phyloP scores from a whole-genome alignment of 1,284 basidiomycete species.

The Erythrobasidium hasegawianum region DNA sequence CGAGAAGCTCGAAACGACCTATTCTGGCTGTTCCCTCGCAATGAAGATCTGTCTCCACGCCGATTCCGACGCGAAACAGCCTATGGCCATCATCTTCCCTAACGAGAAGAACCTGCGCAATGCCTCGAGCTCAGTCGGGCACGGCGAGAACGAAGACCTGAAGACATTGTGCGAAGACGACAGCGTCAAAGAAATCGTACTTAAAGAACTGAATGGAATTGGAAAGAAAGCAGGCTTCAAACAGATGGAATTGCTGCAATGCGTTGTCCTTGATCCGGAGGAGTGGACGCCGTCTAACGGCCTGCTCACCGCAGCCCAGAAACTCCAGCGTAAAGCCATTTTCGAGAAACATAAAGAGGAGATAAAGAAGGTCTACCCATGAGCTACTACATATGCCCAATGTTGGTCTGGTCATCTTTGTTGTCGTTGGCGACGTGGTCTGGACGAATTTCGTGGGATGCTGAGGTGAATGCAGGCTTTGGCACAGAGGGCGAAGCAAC shows the following conservation, averaged over 20 bases:
- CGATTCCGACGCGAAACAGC: constrained; percentile 73
- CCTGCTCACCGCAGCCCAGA: constrained; percentile 84
- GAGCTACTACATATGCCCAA: neutral
- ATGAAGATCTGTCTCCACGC: constrained; percentile 57
- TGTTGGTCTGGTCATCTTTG: too few relatives aligned
- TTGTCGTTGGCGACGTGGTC: too few relatives aligned
- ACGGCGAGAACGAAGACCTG: constrained; percentile 52
- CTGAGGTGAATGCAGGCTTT: too few relatives aligned
- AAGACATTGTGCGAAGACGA: constrained; percentile 61
- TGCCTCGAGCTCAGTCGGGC: constrained; percentile 49
- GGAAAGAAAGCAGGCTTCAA: constrained; percentile 88
- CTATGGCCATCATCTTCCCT: constrained; percentile 59
- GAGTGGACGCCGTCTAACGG: constrained; percentile 91
- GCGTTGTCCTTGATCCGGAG: constrained; percentile 71
- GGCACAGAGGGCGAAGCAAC: too few relatives aligned
- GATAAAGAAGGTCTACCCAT: constrained; percentile 54
- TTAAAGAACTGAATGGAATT: constrained; percentile 72
- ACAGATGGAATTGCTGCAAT: constrained; percentile 72
- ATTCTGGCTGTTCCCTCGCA: constrained; percentile 69
- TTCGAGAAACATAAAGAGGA: constrained; percentile 63
- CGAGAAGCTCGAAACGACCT: constrained; percentile 55
- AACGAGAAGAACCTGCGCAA: constrained; percentile 70
- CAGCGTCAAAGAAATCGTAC: constrained; percentile 61
- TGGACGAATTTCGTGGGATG: too few relatives aligned
- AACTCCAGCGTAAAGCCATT: constrained; percentile 74